Evolutionary conservation across 345 rosid genomes (phyloP), one percentile per base, ranked within the genome.

Genomic region (Aurinia saxatilis): DNA sequence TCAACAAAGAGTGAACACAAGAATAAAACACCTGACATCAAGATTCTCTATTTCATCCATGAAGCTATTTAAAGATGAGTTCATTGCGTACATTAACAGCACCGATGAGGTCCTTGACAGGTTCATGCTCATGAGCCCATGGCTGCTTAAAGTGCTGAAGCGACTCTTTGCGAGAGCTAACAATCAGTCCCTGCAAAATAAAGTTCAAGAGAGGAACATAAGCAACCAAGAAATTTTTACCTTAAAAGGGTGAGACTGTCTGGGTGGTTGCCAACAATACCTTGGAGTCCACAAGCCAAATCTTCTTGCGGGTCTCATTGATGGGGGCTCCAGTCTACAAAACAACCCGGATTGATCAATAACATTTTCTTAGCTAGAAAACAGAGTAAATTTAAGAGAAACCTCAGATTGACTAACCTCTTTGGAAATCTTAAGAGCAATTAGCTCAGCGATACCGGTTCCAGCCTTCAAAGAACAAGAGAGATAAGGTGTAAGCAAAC

Each of bases 201-300:
- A 49, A 57, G n/a, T n/a, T n/a, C n/a, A n/a, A n/a, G n/a, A 58
- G 19, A 19, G 29, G 1, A 18, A 31, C 9, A 33, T 33, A 39
- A 14, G n/a, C n/a, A 29, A 45, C 8, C 68, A 40, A 53, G 25
- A 23, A 14, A 5, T 45, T n/a, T 68, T 35, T 21, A 21, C 9
- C 51, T 29, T 10, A 7, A 33, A 38, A 59, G 3, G 3, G 31
- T 49, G 27, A 60, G 17, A 63, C 17, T 19, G 31, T 57, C 18
- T 6, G 23, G 15, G 3, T 50, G 46, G 60, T 31, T 36, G 55
- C 13, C 23, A 51, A 50, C 13, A n/a, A 25, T 80, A 90, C 96
- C 93, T 87, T 93, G 25, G 99, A 93, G 77, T 93, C 99, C 51
- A 90, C 96, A 12, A 93, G 97, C 99, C 99, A 93, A 57, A 93